Percentiles rank a stretch among this genome's conserved stretches.
Conservation (phyloP, 1,284 basidiomycete genomes). For the Boletus sp. region DNA sequence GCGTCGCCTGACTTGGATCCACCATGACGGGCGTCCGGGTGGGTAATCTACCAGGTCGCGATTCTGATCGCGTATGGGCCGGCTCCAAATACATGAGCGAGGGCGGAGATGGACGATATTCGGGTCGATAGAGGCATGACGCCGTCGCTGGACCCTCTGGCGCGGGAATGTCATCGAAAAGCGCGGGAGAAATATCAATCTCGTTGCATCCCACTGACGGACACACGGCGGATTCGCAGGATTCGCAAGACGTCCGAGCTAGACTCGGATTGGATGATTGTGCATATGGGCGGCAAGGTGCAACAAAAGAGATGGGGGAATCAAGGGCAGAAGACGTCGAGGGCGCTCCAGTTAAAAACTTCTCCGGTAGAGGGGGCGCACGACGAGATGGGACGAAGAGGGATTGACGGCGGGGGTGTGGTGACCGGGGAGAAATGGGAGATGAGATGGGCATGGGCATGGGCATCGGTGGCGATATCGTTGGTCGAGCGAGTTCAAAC, state of each 20-base stretch:
- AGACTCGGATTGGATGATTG: slow-evolving; percentile 15
- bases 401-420: background rate
- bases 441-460: slow-evolving; percentile 13
- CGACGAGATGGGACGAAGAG: slow-evolving; percentile 17
- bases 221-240: slow-evolving; percentile 18
- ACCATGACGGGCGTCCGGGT: background rate
- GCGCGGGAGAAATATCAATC: slow-evolving; percentile 59
- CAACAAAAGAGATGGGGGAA: slow-evolving; percentile 12
- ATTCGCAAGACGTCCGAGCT: slow-evolving; percentile 11
- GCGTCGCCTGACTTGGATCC: slow-evolving; percentile 6
- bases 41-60: background rate
- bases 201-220: slow-evolving; percentile 22
- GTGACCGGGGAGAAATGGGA: slow-evolving; percentile 7
- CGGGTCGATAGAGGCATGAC: slow-evolving; percentile 31
- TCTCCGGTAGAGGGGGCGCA: slow-evolving; percentile 8
- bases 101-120: slow-evolving; percentile 25
- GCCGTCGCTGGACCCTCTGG: slow-evolving; percentile 53
- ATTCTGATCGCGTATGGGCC: slow-evolving; percentile 18
- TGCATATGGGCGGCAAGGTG: background rate
- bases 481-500: slow-evolving; percentile 67
- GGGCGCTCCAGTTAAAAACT: background rate
- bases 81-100: slow-evolving; percentile 28
- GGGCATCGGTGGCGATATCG: slow-evolving; percentile 50
- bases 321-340: slow-evolving; percentile 6
- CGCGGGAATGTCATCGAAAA: slow-evolving; percentile 53